Base-by-base conservation (phyloP, 1,139 yeast species). In the Yamadazyma spencermartinsiae region DNA sequence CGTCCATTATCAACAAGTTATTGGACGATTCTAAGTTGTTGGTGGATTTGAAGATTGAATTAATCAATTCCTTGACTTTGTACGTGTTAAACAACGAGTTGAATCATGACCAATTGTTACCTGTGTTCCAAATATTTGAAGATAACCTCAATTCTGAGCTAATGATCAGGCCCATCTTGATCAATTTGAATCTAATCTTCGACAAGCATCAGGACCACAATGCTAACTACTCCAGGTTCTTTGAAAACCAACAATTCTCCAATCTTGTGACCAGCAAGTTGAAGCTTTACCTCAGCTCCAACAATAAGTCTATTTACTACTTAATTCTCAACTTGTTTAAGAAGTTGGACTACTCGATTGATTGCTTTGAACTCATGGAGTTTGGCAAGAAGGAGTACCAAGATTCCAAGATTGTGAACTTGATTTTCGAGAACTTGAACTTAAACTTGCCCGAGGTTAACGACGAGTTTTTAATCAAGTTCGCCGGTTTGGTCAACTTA, bases 401-500 rank as follows among this genome's bases (percentile, higher is more conserved):
- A 5, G 52, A 49, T 32, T 13, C 33, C 11, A 43, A 39, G 23
- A 35, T 39, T 12, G 34, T 46, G 3, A 43, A 46, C 15, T 33
- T 48, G 27, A 29, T 49, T 1, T 39, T 49, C 19, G 41, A 41
- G 10, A 42, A 39, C 30, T 42, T 33, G 37, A 25, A 27, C 18
- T 4, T 47, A 45, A 26, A 46, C 50, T 9, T 28, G 31, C 31
- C 31, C 11, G 20, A 4, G 20, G 20, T 28, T 4, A 12, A 28
- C 17, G 31, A 28, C 12, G 12, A 10, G 6, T 15, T 28, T 7
- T 59, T 36, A 13, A 8, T 3, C 3, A 52, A 53, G 37, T 53
- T 70, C 17, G 46, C 68, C 28, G 70, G 67, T 41, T 56, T 61
- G 30, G 48, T 68, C 34, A 55, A 52, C 31, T 35, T 47, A 7